Percentiles rank a stretch among this genome's conserved stretches.
Conservation (phyloP, 164 flowering plant species). For the Stephania yunnanensis region DNA sequence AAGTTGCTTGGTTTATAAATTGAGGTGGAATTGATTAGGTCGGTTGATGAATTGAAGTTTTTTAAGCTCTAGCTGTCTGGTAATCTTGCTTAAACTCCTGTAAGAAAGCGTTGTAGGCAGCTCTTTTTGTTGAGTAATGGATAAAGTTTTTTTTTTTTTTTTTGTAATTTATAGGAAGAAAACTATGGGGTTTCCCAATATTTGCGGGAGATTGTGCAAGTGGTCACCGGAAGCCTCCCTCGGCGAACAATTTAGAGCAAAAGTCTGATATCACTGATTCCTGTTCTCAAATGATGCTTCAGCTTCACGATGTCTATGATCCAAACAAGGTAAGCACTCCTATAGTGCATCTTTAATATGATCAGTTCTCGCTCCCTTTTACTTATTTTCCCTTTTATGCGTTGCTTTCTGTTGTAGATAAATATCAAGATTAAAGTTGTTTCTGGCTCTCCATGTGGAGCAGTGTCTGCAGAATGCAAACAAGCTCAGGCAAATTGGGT, state of each 20-base stretch:
- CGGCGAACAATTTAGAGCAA: conserved; percentile 59
- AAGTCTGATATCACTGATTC: conserved; percentile 77
- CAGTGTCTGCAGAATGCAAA: conserved; percentile 89
- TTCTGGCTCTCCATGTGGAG: conserved; percentile 80
- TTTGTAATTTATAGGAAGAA: conserved; percentile 46
- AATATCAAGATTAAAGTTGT: conserved; percentile 82
- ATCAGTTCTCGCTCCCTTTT: background rate
- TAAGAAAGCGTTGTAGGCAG: background rate
- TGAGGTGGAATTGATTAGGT: background rate
- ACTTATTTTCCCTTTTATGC: background rate
- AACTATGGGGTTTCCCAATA: conserved; percentile 82
- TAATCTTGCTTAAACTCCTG: background rate
- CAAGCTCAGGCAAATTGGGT: conserved; percentile 82
- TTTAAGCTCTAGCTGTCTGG: background rate
- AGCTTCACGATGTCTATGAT: conserved; percentile 91
- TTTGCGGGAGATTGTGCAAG: conserved; percentile 97
- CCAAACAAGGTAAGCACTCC: conserved; percentile 63
- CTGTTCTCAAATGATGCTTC: conserved; percentile 97
- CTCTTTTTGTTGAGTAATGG: conserved; percentile 3
- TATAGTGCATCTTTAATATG: background rate
- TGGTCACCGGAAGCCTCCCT: conserved; percentile 51
- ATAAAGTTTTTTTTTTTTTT: conserved; percentile 4
- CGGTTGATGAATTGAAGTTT: background rate
- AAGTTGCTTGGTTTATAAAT: background rate
- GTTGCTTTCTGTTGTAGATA: conserved; percentile 39